Evolutionary conservation across 1,284 basidiomycete genomes (phyloP).

Genomic region (Leccinum griseonigrum): DNA sequence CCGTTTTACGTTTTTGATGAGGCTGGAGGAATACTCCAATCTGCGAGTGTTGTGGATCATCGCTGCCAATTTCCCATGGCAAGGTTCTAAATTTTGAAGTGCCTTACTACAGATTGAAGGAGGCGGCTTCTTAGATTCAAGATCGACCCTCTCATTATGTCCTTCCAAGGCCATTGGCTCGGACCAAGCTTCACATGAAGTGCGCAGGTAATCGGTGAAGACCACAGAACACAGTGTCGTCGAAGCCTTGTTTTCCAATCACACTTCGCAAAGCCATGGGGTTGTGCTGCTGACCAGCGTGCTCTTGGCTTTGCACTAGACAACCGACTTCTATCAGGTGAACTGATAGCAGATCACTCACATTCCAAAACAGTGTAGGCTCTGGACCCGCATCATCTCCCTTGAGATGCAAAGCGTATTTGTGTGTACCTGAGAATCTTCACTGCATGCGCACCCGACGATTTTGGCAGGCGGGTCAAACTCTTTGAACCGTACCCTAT

Average conservation of each 20-base stretch:
- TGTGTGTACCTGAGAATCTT: background rate
- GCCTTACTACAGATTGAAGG: background rate
- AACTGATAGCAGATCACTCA: background rate
- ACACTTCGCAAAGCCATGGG: background rate
- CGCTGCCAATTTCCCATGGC: background rate
- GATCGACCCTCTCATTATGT: background rate
- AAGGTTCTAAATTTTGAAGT: background rate
- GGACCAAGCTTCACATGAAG: background rate
- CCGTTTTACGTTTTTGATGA: background rate
- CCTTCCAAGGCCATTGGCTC: background rate
- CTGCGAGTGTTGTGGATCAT: background rate
- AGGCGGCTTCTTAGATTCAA: background rate
- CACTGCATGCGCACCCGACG: background rate
- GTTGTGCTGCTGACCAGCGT: background rate
- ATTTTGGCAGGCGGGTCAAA: background rate
- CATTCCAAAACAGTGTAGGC: background rate
- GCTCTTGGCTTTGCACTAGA: background rate
- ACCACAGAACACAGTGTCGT: too few relatives aligned
- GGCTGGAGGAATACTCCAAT: background rate
- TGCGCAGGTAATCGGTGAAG: background rate
- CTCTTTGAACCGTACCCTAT: background rate
- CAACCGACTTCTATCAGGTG: background rate
- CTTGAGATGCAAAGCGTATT: background rate
- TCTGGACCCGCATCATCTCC: background rate
- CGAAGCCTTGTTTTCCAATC: too few relatives aligned